Conservation (phyloP, 805 yeast species). For the Ogataea dorogensis region DNA sequence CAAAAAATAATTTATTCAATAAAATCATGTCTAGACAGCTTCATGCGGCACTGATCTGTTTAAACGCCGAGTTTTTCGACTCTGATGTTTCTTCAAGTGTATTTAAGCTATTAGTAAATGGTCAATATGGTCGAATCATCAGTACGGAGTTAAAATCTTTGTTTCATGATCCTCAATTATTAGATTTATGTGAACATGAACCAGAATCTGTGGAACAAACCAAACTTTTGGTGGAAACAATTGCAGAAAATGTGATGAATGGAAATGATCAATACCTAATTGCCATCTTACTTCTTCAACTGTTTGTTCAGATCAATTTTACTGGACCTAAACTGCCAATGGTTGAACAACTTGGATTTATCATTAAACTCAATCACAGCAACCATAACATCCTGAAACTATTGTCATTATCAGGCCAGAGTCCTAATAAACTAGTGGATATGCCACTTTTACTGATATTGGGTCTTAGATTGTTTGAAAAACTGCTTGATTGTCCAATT, state of each 20-base stretch:
- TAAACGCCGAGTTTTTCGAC: conserved; percentile 15
- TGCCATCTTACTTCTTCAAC: conserved; percentile 63
- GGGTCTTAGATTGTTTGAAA: conserved; percentile 45
- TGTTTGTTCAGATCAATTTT: conserved; percentile 71
- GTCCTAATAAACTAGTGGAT: conserved; percentile 60
- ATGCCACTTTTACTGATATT: conserved; percentile 46
- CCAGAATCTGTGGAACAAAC: conserved; percentile 1
- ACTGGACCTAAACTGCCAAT: conserved; percentile 72
- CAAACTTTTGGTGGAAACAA: not conserved
- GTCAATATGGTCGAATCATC: conserved; percentile 28
- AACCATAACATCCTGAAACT: conserved; percentile 11
- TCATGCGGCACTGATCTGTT: conserved; percentile 20
- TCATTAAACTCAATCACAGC: conserved; percentile 20
- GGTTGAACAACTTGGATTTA: conserved; percentile 20
- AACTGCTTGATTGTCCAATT: conserved; percentile 33
- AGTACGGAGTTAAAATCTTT: conserved; percentile 13
- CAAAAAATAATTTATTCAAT: not conserved
- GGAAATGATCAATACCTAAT: conserved; percentile 23
- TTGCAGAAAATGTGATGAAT: not conserved
- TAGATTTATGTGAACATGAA: conserved; percentile 5
- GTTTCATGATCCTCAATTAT: conserved; percentile 15
- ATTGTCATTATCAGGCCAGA: conserved; percentile 50
- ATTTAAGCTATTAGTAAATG: conserved; percentile 22
- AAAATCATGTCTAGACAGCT: conserved; percentile 8
- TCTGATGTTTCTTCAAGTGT: conserved; percentile 1